phyloP scores from a whole-genome alignment of 164 flowering plant species.

The Houttuynia cordata region DNA sequence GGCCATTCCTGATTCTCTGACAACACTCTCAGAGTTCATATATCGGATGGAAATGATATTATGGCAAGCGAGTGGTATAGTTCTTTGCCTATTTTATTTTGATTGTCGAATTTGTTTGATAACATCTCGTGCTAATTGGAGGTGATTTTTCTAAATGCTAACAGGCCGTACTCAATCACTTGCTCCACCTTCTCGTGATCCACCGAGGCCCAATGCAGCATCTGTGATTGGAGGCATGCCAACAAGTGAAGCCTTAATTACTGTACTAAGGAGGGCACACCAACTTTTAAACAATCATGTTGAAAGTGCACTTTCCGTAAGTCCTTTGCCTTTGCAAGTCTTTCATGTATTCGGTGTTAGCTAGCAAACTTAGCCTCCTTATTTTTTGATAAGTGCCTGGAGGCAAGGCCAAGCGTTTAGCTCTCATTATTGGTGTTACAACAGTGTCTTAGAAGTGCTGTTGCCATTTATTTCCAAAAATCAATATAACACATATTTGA shows the following conservation, averaged over 20 bases:
- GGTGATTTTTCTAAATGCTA: background rate
- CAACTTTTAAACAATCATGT: constrained; percentile 56
- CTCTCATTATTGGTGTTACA: too few relatives aligned
- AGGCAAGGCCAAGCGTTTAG: too few relatives aligned
- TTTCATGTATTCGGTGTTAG: background rate
- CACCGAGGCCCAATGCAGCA: constrained; percentile 32
- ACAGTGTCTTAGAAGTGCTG: too few relatives aligned
- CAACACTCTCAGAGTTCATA: constrained; percentile 67
- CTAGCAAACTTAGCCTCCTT: too few relatives aligned
- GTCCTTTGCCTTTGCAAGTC: background rate
- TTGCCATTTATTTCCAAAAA: too few relatives aligned
- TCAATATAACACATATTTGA: too few relatives aligned
- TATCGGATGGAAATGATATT: constrained; percentile 63
- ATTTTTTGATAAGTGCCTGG: too few relatives aligned
- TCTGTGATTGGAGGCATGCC: constrained; percentile 42
- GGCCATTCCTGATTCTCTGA: constrained; percentile 87
- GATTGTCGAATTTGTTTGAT: constrained; percentile 1
- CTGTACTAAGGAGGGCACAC: constrained; percentile 49
- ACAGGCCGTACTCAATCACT: constrained; percentile 35
- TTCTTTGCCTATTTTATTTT: background rate
- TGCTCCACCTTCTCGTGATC: constrained; percentile 23
- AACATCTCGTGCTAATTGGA: background rate
- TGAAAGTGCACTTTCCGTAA: constrained; percentile 42
- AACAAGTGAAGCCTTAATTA: constrained; percentile 57
- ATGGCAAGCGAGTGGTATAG: constrained; percentile 40